Conservation (phyloP, 257 asterid genomes). For the Prunella vulgaris region DNA sequence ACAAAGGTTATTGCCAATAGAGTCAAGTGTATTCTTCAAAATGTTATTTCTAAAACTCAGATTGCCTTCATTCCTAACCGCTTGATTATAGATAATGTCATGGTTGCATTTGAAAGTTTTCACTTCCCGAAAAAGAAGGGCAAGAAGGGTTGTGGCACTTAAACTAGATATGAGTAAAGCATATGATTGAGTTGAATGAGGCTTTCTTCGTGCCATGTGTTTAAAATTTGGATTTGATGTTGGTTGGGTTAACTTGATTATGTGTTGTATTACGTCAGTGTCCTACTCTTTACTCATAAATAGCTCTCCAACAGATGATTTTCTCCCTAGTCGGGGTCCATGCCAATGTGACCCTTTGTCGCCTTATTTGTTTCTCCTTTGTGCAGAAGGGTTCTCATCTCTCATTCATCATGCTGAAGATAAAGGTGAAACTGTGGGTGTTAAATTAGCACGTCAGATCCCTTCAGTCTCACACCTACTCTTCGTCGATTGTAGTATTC, state of each 20-base stretch:
- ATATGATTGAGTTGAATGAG: background rate
- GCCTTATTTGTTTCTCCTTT: background rate
- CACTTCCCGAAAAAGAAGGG: background rate
- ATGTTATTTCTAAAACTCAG: background rate
- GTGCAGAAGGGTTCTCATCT: background rate
- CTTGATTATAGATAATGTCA: background rate
- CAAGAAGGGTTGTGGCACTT: background rate
- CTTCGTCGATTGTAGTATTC: too few relatives aligned
- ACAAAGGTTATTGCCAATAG: background rate
- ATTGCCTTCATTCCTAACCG: background rate
- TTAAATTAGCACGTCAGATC: background rate
- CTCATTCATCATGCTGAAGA: background rate
- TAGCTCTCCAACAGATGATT: background rate
- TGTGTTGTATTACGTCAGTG: background rate
- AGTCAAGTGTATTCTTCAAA: background rate
- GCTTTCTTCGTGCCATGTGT: background rate
- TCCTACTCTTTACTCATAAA: background rate
- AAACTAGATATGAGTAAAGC: background rate
- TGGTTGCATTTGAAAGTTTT: background rate
- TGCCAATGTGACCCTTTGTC: background rate
- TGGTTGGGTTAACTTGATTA: background rate
- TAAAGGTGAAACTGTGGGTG: background rate
- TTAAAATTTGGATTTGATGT: background rate
- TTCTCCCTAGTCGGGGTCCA: background rate
- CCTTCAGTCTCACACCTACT: too few relatives aligned